Percentiles rank a stretch among this genome's conserved stretches.
phyloP scores from a whole-genome alignment of 176 grass and related monocot species.

The Bolboschoenus planiculmis region DNA sequence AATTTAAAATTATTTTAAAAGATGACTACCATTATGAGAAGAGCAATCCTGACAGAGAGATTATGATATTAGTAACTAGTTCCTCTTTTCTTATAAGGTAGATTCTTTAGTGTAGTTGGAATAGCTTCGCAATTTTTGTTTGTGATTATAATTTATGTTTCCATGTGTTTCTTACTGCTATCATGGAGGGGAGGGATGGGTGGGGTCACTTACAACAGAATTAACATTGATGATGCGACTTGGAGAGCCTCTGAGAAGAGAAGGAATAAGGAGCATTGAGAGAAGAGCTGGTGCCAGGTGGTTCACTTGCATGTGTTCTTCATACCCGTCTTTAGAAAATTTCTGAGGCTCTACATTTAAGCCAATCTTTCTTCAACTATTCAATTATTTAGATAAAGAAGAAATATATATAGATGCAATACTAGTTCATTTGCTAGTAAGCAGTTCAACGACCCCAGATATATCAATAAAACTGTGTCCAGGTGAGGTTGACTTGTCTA shows the following conservation, averaged over 20 bases:
- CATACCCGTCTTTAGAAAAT: slow-evolving; percentile 86
- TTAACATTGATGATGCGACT: slow-evolving; percentile 94
- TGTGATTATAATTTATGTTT: neutral
- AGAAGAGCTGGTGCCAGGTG: slow-evolving; percentile 91
- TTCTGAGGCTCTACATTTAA: slow-evolving; percentile 56
- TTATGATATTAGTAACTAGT: neutral
- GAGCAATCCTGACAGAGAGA: neutral
- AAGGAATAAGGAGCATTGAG: slow-evolving; percentile 82
- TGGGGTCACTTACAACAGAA: slow-evolving; percentile 69
- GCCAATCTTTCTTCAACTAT: neutral
- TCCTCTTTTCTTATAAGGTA: neutral
- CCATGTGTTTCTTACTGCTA: neutral
- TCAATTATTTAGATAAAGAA: slow-evolving; percentile 3
- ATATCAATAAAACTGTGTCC: neutral
- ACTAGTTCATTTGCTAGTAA: neutral
- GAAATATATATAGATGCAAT: neutral
- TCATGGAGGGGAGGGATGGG: neutral
- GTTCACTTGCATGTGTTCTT: slow-evolving; percentile 99
- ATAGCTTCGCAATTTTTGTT: neutral
- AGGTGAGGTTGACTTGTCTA: neutral
- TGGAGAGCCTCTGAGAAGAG: slow-evolving; percentile 84
- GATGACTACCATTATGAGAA: neutral
- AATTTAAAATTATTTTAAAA: neutral
- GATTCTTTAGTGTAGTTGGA: neutral
- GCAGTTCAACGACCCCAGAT: neutral